Evolutionary conservation across 768 basidiomycete genomes (phyloP).

Genomic region (Xerocomellus chrysenteron): DNA sequence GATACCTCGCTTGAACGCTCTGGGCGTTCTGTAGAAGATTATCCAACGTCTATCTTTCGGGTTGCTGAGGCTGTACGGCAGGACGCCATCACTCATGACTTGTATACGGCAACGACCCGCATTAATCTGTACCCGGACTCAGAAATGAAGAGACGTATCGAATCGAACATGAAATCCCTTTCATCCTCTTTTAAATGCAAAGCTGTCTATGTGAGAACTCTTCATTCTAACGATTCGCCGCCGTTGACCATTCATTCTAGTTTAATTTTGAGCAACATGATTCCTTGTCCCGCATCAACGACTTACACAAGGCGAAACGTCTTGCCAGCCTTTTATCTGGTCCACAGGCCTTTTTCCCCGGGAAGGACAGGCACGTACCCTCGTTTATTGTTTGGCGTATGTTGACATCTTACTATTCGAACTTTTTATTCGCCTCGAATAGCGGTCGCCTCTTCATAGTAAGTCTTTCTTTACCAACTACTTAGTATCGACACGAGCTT

Average conservation of each 20-base stretch:
- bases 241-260: neutral
- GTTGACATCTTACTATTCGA: neutral
- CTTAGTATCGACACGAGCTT: neutral
- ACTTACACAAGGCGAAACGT: neutral
- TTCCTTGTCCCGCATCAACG: neutral
- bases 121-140: constrained; percentile 3
- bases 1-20: neutral
- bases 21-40: neutral
- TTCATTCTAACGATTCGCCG: neutral
- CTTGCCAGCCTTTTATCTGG: neutral
- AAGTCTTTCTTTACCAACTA: neutral
- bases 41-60: neutral
- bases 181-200: constrained; percentile 9
- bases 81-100: constrained; percentile 8
- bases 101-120: constrained; percentile 8
- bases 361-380: neutral
- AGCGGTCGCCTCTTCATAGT: constrained; percentile 18
- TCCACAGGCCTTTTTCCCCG: constrained; percentile 4
- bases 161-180: constrained; percentile 5
- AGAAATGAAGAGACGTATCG: constrained; percentile 6
- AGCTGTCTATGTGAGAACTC: constrained; percentile 5
- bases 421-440: neutral
- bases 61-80: neutral
- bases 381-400: neutral
- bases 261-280: constrained; percentile 10